phyloP scores from a whole-genome alignment of 352 stramenopile genomes.

The Saprolegnia diclina region DNA sequence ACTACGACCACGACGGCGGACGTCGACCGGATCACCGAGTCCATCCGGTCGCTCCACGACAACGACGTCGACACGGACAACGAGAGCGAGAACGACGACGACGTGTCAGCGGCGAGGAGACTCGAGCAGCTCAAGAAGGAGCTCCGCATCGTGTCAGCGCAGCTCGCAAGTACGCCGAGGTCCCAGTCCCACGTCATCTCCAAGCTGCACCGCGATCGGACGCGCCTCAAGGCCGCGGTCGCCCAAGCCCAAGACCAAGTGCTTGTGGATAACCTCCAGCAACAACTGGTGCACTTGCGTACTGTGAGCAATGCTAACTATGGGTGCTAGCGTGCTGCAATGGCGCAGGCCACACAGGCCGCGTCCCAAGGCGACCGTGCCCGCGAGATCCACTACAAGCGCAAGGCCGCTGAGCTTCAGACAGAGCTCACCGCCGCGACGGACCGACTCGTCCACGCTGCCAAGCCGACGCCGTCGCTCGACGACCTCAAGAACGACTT shows the following conservation, averaged over 20 bases:
- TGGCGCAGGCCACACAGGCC: neutral
- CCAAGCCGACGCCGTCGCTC: neutral
- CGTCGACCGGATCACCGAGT: slow-evolving; percentile 12
- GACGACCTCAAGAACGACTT: slow-evolving; percentile 27
- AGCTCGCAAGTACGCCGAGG: neutral
- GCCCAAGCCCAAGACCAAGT: slow-evolving; percentile 11
- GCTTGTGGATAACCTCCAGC: slow-evolving; percentile 9
- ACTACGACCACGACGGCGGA: too few relatives aligned
- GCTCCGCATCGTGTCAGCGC: slow-evolving; percentile 8
- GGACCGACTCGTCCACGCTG: neutral
- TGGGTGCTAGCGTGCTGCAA: neutral
- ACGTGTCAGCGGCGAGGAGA: neutral
- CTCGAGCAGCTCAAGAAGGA: slow-evolving; percentile 20
- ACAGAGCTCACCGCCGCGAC: neutral
- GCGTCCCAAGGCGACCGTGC: neutral
- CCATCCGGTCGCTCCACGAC: slow-evolving; percentile 3
- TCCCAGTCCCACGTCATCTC: neutral
- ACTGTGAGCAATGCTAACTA: too few relatives aligned
- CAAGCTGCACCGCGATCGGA: slow-evolving; percentile 10
- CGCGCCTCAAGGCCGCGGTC: slow-evolving; percentile 14
- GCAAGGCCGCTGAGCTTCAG: neutral
- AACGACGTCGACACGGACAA: slow-evolving; percentile 12
- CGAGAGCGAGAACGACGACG: slow-evolving; percentile 14
- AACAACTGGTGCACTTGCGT: slow-evolving; percentile 14
- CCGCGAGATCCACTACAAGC: slow-evolving; percentile 5